Percentiles rank a stretch among this genome's conserved stretches.
Conservation (phyloP, 257 asterid species). For the Nicotiana attenuata region DNA sequence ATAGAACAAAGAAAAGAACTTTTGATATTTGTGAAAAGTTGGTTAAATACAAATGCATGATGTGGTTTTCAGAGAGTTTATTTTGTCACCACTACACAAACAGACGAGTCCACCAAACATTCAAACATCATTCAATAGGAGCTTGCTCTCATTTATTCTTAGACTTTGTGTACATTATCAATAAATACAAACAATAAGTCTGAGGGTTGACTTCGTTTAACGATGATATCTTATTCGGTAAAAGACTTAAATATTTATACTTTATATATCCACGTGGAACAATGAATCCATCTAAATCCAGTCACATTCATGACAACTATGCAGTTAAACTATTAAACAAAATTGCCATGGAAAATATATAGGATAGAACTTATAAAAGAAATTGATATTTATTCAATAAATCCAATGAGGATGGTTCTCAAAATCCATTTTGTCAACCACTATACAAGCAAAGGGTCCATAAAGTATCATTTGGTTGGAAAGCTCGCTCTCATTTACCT, state of each 20-base stretch:
- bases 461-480: not conserved
- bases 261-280: too few relatives aligned
- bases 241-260: too few relatives aligned
- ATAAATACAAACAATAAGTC: too few relatives aligned
- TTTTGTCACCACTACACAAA: too few relatives aligned
- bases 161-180: too few relatives aligned
- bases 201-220: too few relatives aligned
- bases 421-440: not conserved
- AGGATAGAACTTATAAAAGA: not conserved
- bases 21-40: not conserved
- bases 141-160: too few relatives aligned
- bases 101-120: too few relatives aligned
- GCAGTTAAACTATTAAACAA: not conserved
- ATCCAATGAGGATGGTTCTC: not conserved
- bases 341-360: not conserved
- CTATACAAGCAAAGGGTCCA: not conserved
- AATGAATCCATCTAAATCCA: not conserved
- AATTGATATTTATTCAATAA: not conserved
- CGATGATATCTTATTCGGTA: too few relatives aligned
- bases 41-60: not conserved
- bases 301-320: not conserved
- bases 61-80: too few relatives aligned
- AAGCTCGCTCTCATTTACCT: not conserved
- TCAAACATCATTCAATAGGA: too few relatives aligned
- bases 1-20: not conserved